Evolutionary conservation across 2,329 filamentous ascomycete species (phyloP).

Genomic region (Penicillium janthinellum): DNA sequence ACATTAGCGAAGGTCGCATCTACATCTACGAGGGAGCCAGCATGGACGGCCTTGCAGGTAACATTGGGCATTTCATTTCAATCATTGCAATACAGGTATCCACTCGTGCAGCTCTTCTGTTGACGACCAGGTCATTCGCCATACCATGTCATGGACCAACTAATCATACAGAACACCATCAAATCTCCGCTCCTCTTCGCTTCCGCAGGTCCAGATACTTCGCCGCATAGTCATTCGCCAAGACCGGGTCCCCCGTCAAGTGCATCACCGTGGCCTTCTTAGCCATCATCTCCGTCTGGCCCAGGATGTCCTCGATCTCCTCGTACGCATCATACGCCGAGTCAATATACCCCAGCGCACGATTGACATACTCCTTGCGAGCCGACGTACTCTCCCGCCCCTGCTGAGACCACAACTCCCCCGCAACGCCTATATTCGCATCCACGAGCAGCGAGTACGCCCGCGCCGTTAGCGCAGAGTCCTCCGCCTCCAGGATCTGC

Average conservation of each 20-base stretch:
- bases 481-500: conserved; percentile 72
- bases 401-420: conserved; percentile 37
- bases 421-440: conserved; percentile 76
- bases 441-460: conserved; percentile 74
- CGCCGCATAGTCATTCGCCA: conserved; percentile 68
- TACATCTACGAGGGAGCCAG: too few species aligned
- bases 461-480: conserved; percentile 62
- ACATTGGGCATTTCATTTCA: not conserved
- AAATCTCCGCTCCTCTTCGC: conserved; percentile 30
- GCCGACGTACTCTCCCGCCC: conserved; percentile 32
- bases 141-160: not conserved
- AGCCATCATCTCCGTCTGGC: conserved; percentile 75
- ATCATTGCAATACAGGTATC: not conserved
- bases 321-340: conserved; percentile 66
- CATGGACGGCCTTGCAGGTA: not conserved
- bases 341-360: conserved; percentile 63
- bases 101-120: not conserved
- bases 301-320: conserved; percentile 66
- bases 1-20: too few species aligned
- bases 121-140: not conserved
- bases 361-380: conserved; percentile 59
- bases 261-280: conserved; percentile 80
- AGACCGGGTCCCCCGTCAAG: conserved; percentile 63
- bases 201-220: conserved; percentile 63
- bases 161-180: conserved; percentile 11